Evolutionary conservation across 2,329 filamentous ascomycete genomes (phyloP), one percentile per base, ranked within the genome.

Genomic region (Diaporthe amygdali): DNA sequence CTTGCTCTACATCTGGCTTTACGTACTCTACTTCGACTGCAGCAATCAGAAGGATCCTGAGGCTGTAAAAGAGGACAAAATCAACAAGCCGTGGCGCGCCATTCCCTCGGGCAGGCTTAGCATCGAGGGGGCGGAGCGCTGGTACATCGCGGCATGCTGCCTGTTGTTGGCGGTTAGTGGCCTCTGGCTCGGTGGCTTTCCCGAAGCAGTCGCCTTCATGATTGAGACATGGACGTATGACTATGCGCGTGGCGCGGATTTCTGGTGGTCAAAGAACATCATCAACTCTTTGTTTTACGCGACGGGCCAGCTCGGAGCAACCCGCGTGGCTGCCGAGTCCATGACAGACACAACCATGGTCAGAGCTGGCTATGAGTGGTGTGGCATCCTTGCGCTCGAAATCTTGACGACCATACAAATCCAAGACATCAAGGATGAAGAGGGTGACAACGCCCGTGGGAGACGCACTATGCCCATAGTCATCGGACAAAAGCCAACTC

Each of bases 151-250:
- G 22, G 37, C 46, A 25, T 75, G 52, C 71, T 74, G 39, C 75
- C 82, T 72, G 74, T 77, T 34, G 55, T 76, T 2, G 39, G 56
- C 56, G 17, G 34, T 80, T n/a, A 44, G 37, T 37, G 51, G 39
- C 25, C 20, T 46, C 20, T 32, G 20, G 37, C 47, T 67, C 46
- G 49, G 25, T 6, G 49, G 22, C 20, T 46, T 52, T 10, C 49
- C 27, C 17, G 49, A 55, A 37, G 72, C 52, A 12, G n/a, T 56
- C 39, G n/a, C 56, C 46, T 49, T 84, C 34, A 61, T 80, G 59
- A 30, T 78, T 15, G 54, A 81, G 66, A 81, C 78, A 0, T 83
- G 80, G 78, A 73, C 82, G 64, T 85, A 85, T 74, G 85, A 85
- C 54, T 61, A 17, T 9, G 54, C 32, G 22, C 22, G 1, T 5